phyloP scores from a whole-genome alignment of 495 filamentous ascomycete species.

The Chaetomium tenue region DNA sequence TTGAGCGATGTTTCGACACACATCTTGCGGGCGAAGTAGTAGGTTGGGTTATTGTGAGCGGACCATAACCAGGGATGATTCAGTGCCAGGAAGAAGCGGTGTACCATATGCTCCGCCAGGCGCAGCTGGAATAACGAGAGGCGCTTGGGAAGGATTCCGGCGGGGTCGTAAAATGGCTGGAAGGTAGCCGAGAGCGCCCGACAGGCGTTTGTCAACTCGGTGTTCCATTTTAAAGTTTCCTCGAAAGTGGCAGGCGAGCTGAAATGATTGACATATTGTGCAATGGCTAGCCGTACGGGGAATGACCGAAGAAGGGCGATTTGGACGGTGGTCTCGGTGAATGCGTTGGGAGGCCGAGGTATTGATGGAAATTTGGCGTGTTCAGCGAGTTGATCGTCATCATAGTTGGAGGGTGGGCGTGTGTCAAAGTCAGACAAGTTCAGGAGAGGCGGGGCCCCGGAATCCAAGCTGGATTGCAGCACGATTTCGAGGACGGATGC shows the following conservation, averaged over 20 bases:
- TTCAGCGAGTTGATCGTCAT: slow-evolving; percentile 45
- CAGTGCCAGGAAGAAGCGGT: slow-evolving; percentile 58
- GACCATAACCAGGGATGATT: slow-evolving; percentile 42
- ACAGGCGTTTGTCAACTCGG: slow-evolving; percentile 38
- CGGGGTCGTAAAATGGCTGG: slow-evolving; percentile 38
- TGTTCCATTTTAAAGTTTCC: slow-evolving; percentile 41
- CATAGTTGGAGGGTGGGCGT: slow-evolving; percentile 52
- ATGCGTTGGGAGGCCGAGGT: slow-evolving; percentile 29
- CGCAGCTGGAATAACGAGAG: slow-evolving; percentile 41
- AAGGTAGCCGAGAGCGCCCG: slow-evolving; percentile 35
- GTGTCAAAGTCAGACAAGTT: slow-evolving; percentile 58
- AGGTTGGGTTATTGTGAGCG: slow-evolving; percentile 41
- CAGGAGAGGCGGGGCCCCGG: slow-evolving; percentile 58
- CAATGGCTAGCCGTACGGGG: slow-evolving; percentile 37
- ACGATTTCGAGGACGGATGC: slow-evolving; percentile 62
- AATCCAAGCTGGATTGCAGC: slow-evolving; percentile 58
- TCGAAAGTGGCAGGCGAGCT: slow-evolving; percentile 34
- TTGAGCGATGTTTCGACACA: slow-evolving; percentile 47
- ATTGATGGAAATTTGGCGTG: slow-evolving; percentile 20
- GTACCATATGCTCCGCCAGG: slow-evolving; percentile 41
- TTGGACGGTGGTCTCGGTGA: slow-evolving; percentile 44
- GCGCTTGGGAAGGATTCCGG: slow-evolving; percentile 34
- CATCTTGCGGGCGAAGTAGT: slow-evolving; percentile 49
- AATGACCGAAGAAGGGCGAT: slow-evolving; percentile 40
- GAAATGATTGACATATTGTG: slow-evolving; percentile 41